A percentile compares a stretch with the other conserved stretches of the same genome.
These are phyloP conservation scores for Colletotrichum cereale DNA, from an alignment of 2,329 filamentous ascomycete species.

Conservation along the genomic window DNA sequence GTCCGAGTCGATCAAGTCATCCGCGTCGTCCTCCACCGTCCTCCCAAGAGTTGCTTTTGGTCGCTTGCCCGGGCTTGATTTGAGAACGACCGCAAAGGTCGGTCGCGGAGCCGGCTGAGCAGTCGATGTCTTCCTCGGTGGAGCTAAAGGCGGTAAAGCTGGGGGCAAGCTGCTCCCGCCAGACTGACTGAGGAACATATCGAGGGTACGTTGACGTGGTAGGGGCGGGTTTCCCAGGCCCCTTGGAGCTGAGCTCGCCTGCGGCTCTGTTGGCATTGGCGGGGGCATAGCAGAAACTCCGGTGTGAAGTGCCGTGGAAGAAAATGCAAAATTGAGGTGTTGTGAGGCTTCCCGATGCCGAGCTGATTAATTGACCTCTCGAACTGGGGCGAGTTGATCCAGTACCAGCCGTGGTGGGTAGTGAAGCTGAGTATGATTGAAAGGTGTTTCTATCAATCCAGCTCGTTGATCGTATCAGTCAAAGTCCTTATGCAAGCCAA, in stretches of 20 bases:
- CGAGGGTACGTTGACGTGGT: conserved; percentile 27
- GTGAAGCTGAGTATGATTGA: too few relatives aligned
- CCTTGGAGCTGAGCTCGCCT: not conserved
- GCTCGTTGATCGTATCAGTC: not conserved
- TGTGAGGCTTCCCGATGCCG: not conserved
- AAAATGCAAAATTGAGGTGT: not conserved
- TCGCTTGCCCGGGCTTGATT: conserved; percentile 16
- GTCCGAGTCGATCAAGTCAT: conserved; percentile 42
- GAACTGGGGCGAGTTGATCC: not conserved
- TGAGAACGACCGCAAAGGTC: conserved; percentile 36
- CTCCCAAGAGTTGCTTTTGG: conserved; percentile 4
- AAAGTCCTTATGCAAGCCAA: not conserved
- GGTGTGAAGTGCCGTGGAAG: not conserved
- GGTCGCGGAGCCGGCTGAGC: conserved; percentile 28
- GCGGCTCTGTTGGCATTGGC: not conserved
- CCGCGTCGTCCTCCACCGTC: conserved; percentile 36
- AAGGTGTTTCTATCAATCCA: too few relatives aligned
- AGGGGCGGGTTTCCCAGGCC: not conserved
- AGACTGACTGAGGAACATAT: conserved; percentile 18
- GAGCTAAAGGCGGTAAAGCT: not conserved
- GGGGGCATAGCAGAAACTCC: conserved; percentile 24
- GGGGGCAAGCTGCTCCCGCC: not conserved
- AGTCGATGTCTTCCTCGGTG: conserved; percentile 8
- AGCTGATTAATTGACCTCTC: not conserved
- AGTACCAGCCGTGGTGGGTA: not conserved